Percentiles rank a stretch among this genome's conserved stretches.
These are phyloP conservation scores for Cutaneotrichosporon sp. DNA, from an alignment of 1,284 basidiomycete genomes.

Conservation along the genomic window DNA sequence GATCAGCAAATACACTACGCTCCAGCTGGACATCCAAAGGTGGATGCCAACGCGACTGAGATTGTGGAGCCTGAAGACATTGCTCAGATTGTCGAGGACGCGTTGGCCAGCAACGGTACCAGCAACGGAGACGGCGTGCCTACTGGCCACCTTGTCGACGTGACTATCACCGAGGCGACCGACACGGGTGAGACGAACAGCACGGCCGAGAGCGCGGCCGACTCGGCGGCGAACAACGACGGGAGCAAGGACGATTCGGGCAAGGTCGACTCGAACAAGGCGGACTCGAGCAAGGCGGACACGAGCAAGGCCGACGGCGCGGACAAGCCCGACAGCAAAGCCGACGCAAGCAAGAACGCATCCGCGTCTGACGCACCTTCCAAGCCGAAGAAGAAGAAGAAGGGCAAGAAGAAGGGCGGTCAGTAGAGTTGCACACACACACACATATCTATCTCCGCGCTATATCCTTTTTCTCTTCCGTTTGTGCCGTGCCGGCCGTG, in stretches of 20 bases:
- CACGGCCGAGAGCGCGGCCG: not conserved
- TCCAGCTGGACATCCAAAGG: not conserved
- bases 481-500: too few relatives aligned
- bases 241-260: not conserved
- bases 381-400: slow-evolving; percentile 10
- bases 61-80: not conserved
- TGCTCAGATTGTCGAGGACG: not conserved
- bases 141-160: not conserved
- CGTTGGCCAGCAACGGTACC: not conserved
- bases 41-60: not conserved
- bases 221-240: not conserved
- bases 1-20: not conserved
- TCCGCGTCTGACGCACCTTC: not conserved
- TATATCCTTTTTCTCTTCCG: too few relatives aligned
- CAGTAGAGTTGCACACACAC: not conserved
- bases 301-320: slow-evolving; percentile 7
- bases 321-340: not conserved
- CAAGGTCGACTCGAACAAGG: not conserved
- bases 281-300: not conserved
- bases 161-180: not conserved
- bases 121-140: not conserved
- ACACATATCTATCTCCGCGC: too few relatives aligned
- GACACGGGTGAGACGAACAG: not conserved
- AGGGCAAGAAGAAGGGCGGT: slow-evolving; percentile 11
- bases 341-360: not conserved